Conservation (phyloP, 164 flowering plant genomes). For the Hamamelis virginiana region DNA sequence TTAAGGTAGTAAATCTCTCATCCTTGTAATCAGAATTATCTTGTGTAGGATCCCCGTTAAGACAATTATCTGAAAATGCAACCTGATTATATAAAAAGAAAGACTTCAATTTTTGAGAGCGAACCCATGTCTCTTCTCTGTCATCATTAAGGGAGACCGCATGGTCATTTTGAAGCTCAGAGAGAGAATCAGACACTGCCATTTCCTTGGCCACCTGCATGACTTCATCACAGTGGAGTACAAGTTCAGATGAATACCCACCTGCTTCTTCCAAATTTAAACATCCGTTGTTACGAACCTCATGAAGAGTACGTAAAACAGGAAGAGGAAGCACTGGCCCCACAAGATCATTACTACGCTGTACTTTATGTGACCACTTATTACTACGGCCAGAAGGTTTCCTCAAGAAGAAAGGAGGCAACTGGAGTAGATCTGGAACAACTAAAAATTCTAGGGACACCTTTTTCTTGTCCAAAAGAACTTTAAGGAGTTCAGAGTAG, state of each 20-base stretch:
- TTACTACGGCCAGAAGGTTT: conserved; percentile 50
- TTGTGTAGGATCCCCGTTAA: background rate
- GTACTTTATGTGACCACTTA: conserved; percentile 44
- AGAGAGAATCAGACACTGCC: conserved; percentile 16
- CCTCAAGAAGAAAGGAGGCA: conserved; percentile 62
- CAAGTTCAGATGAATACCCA: conserved; percentile 29
- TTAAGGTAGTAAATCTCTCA: conserved; percentile 26
- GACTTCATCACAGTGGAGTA: conserved; percentile 39
- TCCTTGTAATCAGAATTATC: conserved; percentile 19
- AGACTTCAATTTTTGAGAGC: conserved; percentile 25
- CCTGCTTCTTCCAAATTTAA: conserved; percentile 22
- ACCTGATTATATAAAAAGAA: conserved; percentile 31
- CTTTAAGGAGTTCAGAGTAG: conserved; percentile 43
- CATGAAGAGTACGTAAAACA: conserved; percentile 36
- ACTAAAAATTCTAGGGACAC: conserved; percentile 44
- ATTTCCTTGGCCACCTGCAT: conserved; percentile 36
- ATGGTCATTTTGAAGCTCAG: conserved; percentile 18
- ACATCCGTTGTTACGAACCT: conserved; percentile 19
- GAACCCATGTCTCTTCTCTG: conserved; percentile 33
- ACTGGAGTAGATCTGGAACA: conserved; percentile 51
- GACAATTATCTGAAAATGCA: conserved; percentile 18
- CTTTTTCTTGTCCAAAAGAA: conserved; percentile 25
- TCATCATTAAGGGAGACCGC: conserved; percentile 60
- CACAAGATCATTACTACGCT: conserved; percentile 33
- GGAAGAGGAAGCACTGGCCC: conserved; percentile 84